Conservation (phyloP, 768 basidiomycete genomes). For the Rhodotorula babjevae region DNA sequence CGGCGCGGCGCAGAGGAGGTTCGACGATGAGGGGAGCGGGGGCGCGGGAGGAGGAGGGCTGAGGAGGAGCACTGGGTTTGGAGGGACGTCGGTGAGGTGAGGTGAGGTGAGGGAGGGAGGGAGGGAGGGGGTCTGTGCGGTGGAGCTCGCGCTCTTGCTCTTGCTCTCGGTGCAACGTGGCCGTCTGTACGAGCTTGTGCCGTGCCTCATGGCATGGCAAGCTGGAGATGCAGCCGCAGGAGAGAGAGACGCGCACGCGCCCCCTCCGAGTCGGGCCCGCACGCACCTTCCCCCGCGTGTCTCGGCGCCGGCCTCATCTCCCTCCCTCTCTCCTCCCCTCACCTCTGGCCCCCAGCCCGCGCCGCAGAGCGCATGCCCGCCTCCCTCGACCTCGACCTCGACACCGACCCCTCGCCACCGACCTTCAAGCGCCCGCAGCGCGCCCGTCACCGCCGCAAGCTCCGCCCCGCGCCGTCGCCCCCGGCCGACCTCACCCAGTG, state of each 20-base stretch:
- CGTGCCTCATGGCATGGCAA: no score
- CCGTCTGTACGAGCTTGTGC: background rate
- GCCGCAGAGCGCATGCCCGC: background rate
- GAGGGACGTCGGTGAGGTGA: constrained; percentile 56
- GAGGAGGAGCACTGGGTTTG: constrained; percentile 73
- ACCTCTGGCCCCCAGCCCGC: no score
- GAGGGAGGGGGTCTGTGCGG: background rate
- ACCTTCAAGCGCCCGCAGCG: background rate
- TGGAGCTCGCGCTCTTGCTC: background rate
- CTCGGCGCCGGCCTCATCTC: background rate
- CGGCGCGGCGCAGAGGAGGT: no score
- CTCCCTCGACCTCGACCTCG: no score
- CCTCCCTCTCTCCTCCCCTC: background rate
- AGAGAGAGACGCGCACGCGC: no score
- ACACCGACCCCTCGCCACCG: background rate
- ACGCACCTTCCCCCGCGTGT: background rate
- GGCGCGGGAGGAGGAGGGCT: constrained; percentile 46
- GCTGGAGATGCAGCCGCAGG: no score
- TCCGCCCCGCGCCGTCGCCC: background rate
- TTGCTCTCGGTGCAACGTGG: no score
- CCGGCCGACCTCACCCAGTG: no score
- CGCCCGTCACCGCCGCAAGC: background rate
- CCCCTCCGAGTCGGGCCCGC: no score
- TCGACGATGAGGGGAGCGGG: constrained; percentile 30
- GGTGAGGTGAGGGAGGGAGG: no score